These are phyloP conservation scores for Graphiopsis chlorocephala DNA, from an alignment of 2,329 filamentous ascomycete genomes.

Conservation along the genomic window DNA sequence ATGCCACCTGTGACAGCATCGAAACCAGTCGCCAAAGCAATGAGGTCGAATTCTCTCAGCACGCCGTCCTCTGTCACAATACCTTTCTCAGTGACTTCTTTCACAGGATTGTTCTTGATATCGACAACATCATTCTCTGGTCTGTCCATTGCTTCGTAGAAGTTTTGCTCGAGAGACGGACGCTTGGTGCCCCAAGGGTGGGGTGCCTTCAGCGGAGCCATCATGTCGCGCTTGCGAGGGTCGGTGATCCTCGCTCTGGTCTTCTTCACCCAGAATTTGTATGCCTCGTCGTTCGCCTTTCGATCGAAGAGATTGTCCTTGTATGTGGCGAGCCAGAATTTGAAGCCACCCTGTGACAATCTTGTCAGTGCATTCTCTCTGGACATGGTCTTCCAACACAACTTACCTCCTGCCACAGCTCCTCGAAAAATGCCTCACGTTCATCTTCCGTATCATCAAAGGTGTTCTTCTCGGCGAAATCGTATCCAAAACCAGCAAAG, in stretches of 20 bases:
- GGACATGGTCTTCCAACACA: not conserved
- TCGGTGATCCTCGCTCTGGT: slow-evolving; percentile 42
- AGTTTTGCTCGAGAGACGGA: slow-evolving; percentile 46
- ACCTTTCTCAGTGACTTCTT: slow-evolving; percentile 43
- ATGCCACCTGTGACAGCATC: slow-evolving; percentile 39
- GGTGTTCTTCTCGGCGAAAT: slow-evolving; percentile 51
- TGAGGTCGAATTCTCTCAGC: slow-evolving; percentile 43
- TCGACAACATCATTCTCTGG: slow-evolving; percentile 43
- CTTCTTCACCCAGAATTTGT: slow-evolving; percentile 48
- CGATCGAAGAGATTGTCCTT: slow-evolving; percentile 38
- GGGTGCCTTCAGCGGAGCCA: slow-evolving; percentile 42
- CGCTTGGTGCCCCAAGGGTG: slow-evolving; percentile 47
- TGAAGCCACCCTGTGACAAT: slow-evolving; percentile 35
- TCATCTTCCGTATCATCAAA: slow-evolving; percentile 43
- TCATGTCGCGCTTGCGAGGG: slow-evolving; percentile 43
- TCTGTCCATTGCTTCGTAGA: slow-evolving; percentile 45
- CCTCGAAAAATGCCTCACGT: slow-evolving; percentile 43
- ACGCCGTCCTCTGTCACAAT: slow-evolving; percentile 42
- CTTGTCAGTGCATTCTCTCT: slow-evolving; percentile 31
- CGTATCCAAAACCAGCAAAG: slow-evolving; percentile 58
- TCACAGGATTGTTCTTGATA: slow-evolving; percentile 42
- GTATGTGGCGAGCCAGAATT: slow-evolving; percentile 45
- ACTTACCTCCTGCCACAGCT: slow-evolving; percentile 33
- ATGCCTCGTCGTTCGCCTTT: slow-evolving; percentile 41
- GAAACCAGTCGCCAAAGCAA: slow-evolving; percentile 46